These are phyloP conservation scores for Teratosphaeriaceae sp. DNA, from an alignment of 2,329 filamentous ascomycete genomes.

Conservation along the genomic window DNA sequence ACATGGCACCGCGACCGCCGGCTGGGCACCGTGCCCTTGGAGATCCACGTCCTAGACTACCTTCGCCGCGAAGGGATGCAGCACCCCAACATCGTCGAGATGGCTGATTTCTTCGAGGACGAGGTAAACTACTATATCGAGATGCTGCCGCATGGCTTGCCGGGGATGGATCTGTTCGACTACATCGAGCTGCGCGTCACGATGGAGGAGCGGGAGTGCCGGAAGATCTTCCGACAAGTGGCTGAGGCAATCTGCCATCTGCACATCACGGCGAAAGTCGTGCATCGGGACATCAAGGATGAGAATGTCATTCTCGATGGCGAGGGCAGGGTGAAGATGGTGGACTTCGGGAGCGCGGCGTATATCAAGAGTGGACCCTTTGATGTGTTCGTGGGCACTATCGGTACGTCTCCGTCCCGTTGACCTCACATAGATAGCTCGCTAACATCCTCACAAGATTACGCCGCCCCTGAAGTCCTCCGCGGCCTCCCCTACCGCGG, in stretches of 20 bases:
- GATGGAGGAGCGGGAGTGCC: constrained; percentile 92
- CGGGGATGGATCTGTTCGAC: constrained; percentile 97
- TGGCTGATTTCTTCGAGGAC: constrained; percentile 67
- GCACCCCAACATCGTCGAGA: constrained; percentile 61
- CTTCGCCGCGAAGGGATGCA: constrained; percentile 64
- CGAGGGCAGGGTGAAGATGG: constrained; percentile 91
- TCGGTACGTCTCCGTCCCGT: constrained; percentile 60
- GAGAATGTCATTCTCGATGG: constrained; percentile 96
- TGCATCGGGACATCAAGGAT: constrained; percentile 98
- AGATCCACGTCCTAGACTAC: constrained; percentile 96
- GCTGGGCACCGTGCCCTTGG: constrained; percentile 87
- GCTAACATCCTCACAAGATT: constrained; percentile 70
- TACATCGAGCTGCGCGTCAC: constrained; percentile 95
- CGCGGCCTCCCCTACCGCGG: constrained; percentile 87
- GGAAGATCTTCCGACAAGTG: constrained; percentile 93
- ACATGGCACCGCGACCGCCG: constrained; percentile 95
- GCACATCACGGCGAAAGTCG: constrained; percentile 82
- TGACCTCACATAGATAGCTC: not conserved
- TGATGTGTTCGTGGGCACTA: constrained; percentile 97
- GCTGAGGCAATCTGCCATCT: constrained; percentile 84
- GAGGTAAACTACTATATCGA: constrained; percentile 97
- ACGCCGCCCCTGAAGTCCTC: constrained; percentile 92
- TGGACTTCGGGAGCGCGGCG: constrained; percentile 95
- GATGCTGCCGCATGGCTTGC: constrained; percentile 90
- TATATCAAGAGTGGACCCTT: constrained; percentile 99